These are phyloP conservation scores for Colletotrichum zoysiae DNA, from an alignment of 2,329 filamentous ascomycete genomes.

Conservation along the genomic window DNA sequence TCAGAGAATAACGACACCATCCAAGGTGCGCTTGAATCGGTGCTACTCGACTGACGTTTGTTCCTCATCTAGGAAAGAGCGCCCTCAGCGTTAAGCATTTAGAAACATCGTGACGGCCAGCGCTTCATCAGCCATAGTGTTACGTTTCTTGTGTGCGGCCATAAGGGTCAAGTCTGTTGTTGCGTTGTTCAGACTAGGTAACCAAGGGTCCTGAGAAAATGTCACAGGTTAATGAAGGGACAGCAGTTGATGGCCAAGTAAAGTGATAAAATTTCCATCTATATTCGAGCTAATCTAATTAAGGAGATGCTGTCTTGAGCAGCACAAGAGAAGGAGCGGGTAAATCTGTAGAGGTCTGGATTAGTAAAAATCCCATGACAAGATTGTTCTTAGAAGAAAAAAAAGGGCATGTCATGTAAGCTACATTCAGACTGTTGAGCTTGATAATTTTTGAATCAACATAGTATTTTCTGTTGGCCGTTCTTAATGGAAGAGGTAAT, in stretches of 20 bases:
- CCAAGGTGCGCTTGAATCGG: no score
- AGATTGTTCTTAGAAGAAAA: neutral
- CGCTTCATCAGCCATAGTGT: neutral
- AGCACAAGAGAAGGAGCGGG: neutral
- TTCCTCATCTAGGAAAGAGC: neutral
- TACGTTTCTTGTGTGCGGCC: neutral
- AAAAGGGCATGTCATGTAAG: neutral
- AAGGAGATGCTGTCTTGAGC: neutral
- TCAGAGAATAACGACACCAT: neutral
- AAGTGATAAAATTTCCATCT: no score
- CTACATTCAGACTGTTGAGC: conserved; percentile 43
- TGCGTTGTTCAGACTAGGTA: no score
- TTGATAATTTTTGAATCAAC: conserved; percentile 42
- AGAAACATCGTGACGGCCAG: neutral
- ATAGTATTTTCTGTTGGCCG: conserved; percentile 42
- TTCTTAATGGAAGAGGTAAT: conserved; percentile 42
- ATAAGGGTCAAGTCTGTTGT: no score
- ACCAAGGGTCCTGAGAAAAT: neutral
- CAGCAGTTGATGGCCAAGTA: neutral
- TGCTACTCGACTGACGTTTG: neutral
- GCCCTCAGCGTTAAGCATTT: neutral
- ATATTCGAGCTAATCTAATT: neutral
- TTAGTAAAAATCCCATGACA: neutral
- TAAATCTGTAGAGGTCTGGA: neutral
- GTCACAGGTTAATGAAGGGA: neutral